Base-by-base conservation (phyloP, 306 rosid genomes). In the Inga leiocalycina region DNA sequence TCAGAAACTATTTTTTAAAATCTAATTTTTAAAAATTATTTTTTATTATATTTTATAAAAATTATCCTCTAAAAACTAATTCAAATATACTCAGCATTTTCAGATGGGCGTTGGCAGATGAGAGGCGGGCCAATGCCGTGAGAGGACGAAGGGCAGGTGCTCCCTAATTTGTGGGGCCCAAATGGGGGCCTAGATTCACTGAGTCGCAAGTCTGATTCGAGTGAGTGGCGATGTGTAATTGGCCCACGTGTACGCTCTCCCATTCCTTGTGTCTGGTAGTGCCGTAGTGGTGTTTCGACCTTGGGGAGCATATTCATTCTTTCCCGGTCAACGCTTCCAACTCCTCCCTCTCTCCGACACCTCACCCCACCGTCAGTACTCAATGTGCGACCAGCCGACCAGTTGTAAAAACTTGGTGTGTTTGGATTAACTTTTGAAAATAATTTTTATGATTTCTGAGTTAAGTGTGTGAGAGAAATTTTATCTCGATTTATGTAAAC, bases 271-370 rank as follows among this genome's bases (percentile, higher is more conserved):
- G 41, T 71, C 52, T 71, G 22, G 30, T 27, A 27, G 30, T 27
- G 30, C 30, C 34, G 20, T 1, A 6, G 12, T 46, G 74, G 82
- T 83, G 92, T 80, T 87, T 37, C 80, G 86, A 39, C 71, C 82
- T 19, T n/a, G 72, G 92, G 94, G 87, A 87, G 83, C 97, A 93
- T 10, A 72, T 5, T 71, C 3, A 70, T 41, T 20, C 74, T 32
- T 27, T 13, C 12, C 12, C 68, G 24, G 34, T 54, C 17, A 17
- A 17, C 1, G 17, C 22, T 17, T 54, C 61, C 57, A 51, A 51
- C 20, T 5, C 14, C 57, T 11, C n/a, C 1, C 57, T 16, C 20
- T 5, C 45, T 41, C 9, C 8, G 3, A 32, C 34, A 32, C 3
- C 34, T 32, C 34, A 32, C 34, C 34, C 34, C 34, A 32, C 34